Evolutionary conservation across 805 yeast species (phyloP).

Genomic region (Candida nitratophila): DNA sequence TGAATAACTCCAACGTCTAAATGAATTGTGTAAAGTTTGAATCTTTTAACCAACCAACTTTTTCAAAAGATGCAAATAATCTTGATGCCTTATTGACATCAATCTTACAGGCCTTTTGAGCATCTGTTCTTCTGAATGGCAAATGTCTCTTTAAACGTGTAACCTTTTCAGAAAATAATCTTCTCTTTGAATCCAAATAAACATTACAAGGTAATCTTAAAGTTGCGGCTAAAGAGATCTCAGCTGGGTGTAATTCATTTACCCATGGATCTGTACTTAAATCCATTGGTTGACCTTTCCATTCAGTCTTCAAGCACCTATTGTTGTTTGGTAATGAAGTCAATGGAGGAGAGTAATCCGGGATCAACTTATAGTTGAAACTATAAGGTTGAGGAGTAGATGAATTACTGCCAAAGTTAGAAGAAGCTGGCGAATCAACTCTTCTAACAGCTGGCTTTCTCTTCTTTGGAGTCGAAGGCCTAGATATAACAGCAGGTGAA

Average conservation of each 20-base stretch:
- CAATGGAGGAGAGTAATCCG: constrained; percentile 76
- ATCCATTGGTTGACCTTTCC: constrained; percentile 99
- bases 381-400: constrained; percentile 40
- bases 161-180: constrained; percentile 86
- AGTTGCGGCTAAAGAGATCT: constrained; percentile 77
- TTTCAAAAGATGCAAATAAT: constrained; percentile 82
- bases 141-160: constrained; percentile 58
- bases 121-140: constrained; percentile 93
- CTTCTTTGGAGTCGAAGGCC: constrained; percentile 27
- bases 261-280: constrained; percentile 69
- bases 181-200: constrained; percentile 71
- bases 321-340: constrained; percentile 55
- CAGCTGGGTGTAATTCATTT: constrained; percentile 83
- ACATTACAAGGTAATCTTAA: constrained; percentile 82
- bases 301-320: constrained; percentile 79
- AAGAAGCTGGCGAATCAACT: constrained; percentile 13
- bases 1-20: neutral
- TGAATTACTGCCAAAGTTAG: constrained; percentile 20
- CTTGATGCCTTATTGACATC: constrained; percentile 96
- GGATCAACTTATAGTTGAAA: constrained; percentile 60
- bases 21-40: constrained; percentile 48
- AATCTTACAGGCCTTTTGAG: constrained; percentile 95
- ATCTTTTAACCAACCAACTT: constrained; percentile 88
- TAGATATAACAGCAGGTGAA: constrained; percentile 18
- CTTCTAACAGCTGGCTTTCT: constrained; percentile 24